phyloP scores from a whole-genome alignment of 805 yeast species.

The Spathaspora girioi region DNA sequence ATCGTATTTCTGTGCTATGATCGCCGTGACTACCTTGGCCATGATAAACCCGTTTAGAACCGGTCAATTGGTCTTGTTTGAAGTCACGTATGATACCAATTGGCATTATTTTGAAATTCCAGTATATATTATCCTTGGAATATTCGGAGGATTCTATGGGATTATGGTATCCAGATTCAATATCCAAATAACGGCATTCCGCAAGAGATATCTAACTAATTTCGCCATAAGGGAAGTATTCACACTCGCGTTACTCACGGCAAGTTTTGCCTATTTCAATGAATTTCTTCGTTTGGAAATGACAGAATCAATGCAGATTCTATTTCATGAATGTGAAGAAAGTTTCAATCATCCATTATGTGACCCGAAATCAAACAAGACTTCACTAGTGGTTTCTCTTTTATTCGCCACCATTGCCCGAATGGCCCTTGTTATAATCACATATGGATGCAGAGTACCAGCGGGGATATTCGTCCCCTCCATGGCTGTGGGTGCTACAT shows the following conservation, averaged over 20 bases:
- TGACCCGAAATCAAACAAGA: slow-evolving; percentile 22
- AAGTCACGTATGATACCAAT: slow-evolving; percentile 78
- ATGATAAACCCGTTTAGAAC: slow-evolving; percentile 87
- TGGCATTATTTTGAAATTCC: slow-evolving; percentile 90
- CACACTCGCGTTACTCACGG: slow-evolving; percentile 62
- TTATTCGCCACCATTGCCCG: slow-evolving; percentile 70
- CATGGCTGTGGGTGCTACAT: slow-evolving; percentile 94
- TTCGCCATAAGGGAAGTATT: slow-evolving; percentile 71
- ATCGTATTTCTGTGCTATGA: slow-evolving; percentile 83
- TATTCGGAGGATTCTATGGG: slow-evolving; percentile 92
- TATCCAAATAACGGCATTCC: slow-evolving; percentile 68
- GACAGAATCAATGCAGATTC: slow-evolving; percentile 91
- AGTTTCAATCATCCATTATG: slow-evolving; percentile 43
- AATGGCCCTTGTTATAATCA: slow-evolving; percentile 66
- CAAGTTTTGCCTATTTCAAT: slow-evolving; percentile 77
- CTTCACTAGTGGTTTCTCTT: slow-evolving; percentile 49
- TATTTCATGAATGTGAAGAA: slow-evolving; percentile 77
- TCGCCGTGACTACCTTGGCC: slow-evolving; percentile 80
- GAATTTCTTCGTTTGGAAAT: slow-evolving; percentile 79
- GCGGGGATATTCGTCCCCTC: slow-evolving; percentile 98
- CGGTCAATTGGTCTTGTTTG: slow-evolving; percentile 90
- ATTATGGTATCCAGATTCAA: slow-evolving; percentile 72
- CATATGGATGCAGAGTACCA: slow-evolving; percentile 92
- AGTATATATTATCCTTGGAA: slow-evolving; percentile 70
- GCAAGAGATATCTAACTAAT: slow-evolving; percentile 61